A percentile compares a stretch with the other conserved stretches of the same genome.
Conservation (phyloP, 257 asterid species). For the Avicennia marina region DNA sequence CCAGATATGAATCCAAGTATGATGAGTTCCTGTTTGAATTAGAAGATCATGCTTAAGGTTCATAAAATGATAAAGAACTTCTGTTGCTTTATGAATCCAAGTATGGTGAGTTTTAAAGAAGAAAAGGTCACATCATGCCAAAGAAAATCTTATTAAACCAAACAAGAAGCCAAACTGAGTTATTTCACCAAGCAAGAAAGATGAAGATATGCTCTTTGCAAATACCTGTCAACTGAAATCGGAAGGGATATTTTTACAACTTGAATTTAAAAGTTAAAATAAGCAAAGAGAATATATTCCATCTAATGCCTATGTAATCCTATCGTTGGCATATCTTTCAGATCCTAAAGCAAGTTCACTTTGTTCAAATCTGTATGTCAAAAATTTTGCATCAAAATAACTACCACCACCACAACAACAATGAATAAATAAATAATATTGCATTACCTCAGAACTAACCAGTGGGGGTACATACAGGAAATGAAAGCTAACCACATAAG, state of each 20-base stretch:
- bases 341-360: slow-evolving; percentile 4
- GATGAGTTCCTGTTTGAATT: slow-evolving; percentile 55
- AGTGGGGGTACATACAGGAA: too few relatives aligned
- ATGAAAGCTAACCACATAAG: slow-evolving; percentile 6
- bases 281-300: background rate
- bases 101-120: too few relatives aligned
- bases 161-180: slow-evolving; percentile 1
- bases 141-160: background rate
- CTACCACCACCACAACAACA: too few relatives aligned
- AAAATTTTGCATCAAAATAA: too few relatives aligned
- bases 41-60: background rate
- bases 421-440: too few relatives aligned
- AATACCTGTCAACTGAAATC: too few relatives aligned
- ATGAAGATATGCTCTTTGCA: too few relatives aligned
- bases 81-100: too few relatives aligned
- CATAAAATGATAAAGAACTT: slow-evolving; percentile 7
- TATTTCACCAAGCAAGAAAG: slow-evolving; percentile 5
- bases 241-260: background rate
- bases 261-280: background rate
- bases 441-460: too few relatives aligned
- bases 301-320: background rate
- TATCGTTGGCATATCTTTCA: background rate
- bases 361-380: background rate
- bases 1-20: slow-evolving; percentile 61
- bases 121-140: slow-evolving; percentile 8